Base-by-base conservation (phyloP, 2,329 filamentous ascomycete genomes). In the Thielaviopsis musarum region DNA sequence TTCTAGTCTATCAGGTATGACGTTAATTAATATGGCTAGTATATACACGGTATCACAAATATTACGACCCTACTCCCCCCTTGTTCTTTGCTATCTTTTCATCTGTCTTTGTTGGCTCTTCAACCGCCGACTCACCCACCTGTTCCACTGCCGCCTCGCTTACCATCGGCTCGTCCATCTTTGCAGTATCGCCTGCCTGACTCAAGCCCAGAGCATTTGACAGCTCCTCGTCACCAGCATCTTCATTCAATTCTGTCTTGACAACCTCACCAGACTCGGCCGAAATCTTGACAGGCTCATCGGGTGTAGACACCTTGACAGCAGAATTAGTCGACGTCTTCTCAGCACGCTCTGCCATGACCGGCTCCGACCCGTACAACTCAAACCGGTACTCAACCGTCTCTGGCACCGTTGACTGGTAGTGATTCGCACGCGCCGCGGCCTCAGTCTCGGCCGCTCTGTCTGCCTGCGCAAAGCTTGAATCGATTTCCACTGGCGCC, bases 401-500 rank as follows among this genome's bases (percentile, higher is more conserved):
- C 30, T 70, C 66, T 13, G 64, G 65, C 28, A 62, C 53, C 13
- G 57, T 45, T 59, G 64, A 52, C 41, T 52, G 28, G 12, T 52
- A 56, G 21, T 56, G 13, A 4, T 19, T 22, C 5, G 26, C 30
- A 10, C 30, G 30, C 7, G 30, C 30, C 30, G 30, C 30, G 10
- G 30, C 22, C 30, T 10, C 45, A 13, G 17, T 22, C 17, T 54
- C 28, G 5, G 28, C 22, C 21, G 17, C 26, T 38, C 24, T 58
- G 57, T 49, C 62, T 60, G 48, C 62, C 64, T 56, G 59, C 54
- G 56, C 63, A 53, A 74, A 73, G 61, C 75, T n/a, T 26, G 28
- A 26, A 5, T 21, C 77, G 13, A 83, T 77, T 70, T 83, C 80
- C 2, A 82, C 77, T 3, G 79, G 74, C 21, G 70, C 70, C 0